phyloP scores from a whole-genome alignment of 345 rosid genomes.

The Carallia pectinifolia region DNA sequence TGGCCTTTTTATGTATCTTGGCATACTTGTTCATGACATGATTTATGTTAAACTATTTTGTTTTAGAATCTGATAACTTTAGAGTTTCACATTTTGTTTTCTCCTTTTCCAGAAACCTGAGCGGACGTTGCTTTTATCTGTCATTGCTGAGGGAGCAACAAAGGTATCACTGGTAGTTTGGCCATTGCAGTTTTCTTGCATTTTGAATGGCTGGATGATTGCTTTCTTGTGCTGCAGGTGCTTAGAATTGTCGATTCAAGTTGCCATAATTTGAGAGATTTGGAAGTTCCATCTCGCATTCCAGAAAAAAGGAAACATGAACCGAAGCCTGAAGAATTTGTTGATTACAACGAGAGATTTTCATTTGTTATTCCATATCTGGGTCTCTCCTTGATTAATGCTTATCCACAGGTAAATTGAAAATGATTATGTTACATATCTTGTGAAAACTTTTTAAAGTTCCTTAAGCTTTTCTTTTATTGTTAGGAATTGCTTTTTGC shows the following conservation, averaged over 20 bases:
- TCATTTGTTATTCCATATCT: conserved; percentile 59
- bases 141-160: conserved; percentile 78
- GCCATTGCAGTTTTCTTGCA: conserved; percentile 7
- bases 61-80: background rate
- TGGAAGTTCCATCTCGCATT: conserved; percentile 34
- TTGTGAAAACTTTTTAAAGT: conserved; percentile 9
- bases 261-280: conserved; percentile 58
- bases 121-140: conserved; percentile 66
- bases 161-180: conserved; percentile 48
- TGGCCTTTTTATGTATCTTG: conserved; percentile 1
- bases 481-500: conserved; percentile 85
- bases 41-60: conserved; percentile 9
- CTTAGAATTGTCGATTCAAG: conserved; percentile 76
- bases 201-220: conserved; percentile 15
- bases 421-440: background rate
- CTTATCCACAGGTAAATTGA: conserved; percentile 65
- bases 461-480: conserved; percentile 21
- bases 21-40: background rate
- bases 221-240: conserved; percentile 50
- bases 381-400: conserved; percentile 75
- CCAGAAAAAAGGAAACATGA: conserved; percentile 46
- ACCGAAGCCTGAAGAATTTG: conserved; percentile 43
- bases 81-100: background rate
- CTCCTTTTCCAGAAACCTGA: conserved; percentile 68
- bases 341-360: conserved; percentile 63